Percentiles rank a stretch among this genome's conserved stretches.
These are phyloP conservation scores for Gloeostereum incarnatum DNA, from an alignment of 768 basidiomycete genomes.

Conservation along the genomic window DNA sequence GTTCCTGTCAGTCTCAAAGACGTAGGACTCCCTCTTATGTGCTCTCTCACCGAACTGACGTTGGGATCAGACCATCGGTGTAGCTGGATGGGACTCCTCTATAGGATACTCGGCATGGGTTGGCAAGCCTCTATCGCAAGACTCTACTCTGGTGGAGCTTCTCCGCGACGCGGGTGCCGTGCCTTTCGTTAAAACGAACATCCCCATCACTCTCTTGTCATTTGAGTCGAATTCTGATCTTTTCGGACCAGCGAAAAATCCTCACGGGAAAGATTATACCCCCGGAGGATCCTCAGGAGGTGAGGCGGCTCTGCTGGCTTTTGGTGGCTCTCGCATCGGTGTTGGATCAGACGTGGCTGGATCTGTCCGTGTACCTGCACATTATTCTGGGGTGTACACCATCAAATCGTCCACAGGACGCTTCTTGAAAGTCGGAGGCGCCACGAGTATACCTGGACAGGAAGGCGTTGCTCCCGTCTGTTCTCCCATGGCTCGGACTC, in stretches of 20 bases:
- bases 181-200: conserved; percentile 60
- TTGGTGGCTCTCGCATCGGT: conserved; percentile 51
- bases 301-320: conserved; percentile 54
- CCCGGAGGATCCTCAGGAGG: conserved; percentile 67
- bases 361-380: conserved; percentile 55
- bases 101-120: conserved; percentile 50
- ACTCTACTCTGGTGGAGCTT: conserved; percentile 42
- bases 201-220: conserved; percentile 50
- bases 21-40: conserved; percentile 19
- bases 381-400: conserved; percentile 55
- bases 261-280: conserved; percentile 41
- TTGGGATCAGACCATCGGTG: conserved; percentile 30
- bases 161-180: conserved; percentile 55
- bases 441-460: conserved; percentile 31
- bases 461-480: conserved; percentile 27
- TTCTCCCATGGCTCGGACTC: conserved; percentile 32
- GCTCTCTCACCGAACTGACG: conserved; percentile 6
- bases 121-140: conserved; percentile 30
- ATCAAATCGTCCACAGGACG: conserved; percentile 43
- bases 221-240: conserved; percentile 48
- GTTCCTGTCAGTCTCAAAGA: conserved; percentile 55
- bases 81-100: conserved; percentile 47
- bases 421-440: conserved; percentile 35
- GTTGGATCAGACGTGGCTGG: conserved; percentile 67
- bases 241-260: conserved; percentile 53